phyloP scores from a whole-genome alignment of 1,284 basidiomycete genomes.

The Puccinia triticina region DNA sequence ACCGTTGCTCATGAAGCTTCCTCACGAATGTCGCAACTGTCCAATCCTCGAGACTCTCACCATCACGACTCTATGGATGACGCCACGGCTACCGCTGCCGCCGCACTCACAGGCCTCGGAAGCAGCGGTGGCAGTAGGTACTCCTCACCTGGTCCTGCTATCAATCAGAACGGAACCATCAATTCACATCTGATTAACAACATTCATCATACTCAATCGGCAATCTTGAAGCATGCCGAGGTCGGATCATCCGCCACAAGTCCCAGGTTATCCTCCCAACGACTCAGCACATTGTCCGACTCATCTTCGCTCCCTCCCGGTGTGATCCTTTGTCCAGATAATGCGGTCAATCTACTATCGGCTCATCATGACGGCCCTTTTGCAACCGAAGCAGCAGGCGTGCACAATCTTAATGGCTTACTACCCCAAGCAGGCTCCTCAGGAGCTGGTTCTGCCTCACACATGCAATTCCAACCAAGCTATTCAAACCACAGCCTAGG shows the following conservation, averaged over 20 bases:
- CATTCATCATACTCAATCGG: slow-evolving; percentile 52
- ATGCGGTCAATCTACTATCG: background rate
- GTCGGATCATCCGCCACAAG: background rate
- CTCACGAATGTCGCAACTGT: slow-evolving; percentile 24
- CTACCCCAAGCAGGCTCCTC: slow-evolving; percentile 8
- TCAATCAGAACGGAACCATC: slow-evolving; percentile 18
- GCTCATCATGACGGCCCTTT: slow-evolving; percentile 8
- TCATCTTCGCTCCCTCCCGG: slow-evolving; percentile 57
- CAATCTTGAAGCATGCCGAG: slow-evolving; percentile 1
- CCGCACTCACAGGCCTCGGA: slow-evolving; percentile 45
- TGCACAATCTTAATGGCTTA: slow-evolving; percentile 1
- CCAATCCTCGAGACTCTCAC: slow-evolving; percentile 10
- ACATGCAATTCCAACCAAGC: background rate
- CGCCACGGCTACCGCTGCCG: slow-evolving; percentile 45
- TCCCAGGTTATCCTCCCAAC: slow-evolving; percentile 27
- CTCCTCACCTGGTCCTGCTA: slow-evolving; percentile 37
- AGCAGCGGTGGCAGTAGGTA: slow-evolving; percentile 49
- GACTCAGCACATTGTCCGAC: slow-evolving; percentile 55
- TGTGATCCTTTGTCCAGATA: slow-evolving; percentile 13
- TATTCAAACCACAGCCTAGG: background rate
- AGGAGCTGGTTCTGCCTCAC: background rate
- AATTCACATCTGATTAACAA: slow-evolving; percentile 57
- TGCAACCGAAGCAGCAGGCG: background rate
- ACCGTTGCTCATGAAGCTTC: slow-evolving; percentile 46
- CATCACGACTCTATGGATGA: slow-evolving; percentile 37